A percentile compares a stretch with the other conserved stretches of the same genome.
phyloP scores from a whole-genome alignment of 371 early-diverging fungal genomes.

The Mortierella sp. region DNA sequence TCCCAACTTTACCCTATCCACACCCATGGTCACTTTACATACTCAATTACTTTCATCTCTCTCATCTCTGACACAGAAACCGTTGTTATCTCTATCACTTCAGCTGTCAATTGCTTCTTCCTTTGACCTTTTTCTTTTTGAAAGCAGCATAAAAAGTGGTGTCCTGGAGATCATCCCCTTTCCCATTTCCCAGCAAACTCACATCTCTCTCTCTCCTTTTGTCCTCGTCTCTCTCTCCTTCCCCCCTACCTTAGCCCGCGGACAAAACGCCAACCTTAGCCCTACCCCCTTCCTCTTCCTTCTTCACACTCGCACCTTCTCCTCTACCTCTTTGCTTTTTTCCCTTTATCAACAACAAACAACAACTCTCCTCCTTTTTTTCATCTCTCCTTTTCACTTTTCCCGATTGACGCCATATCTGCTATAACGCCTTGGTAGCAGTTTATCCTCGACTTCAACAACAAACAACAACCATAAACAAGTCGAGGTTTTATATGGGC shows the following conservation, averaged over 20 bases:
- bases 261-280: neutral
- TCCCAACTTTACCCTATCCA: too few species aligned
- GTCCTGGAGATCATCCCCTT: neutral
- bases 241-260: neutral
- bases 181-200: neutral
- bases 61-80: too few species aligned
- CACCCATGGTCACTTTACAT: too few species aligned
- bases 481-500: neutral
- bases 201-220: neutral
- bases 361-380: neutral
- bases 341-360: too few species aligned
- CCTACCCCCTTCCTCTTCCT: neutral
- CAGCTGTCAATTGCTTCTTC: too few species aligned
- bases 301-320: neutral
- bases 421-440: neutral
- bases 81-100: too few species aligned
- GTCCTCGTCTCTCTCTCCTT: neutral
- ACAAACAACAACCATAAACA: neutral
- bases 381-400: neutral
- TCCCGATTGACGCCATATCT: slow-evolving; percentile 2
- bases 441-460: neutral
- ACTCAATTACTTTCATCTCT: too few species aligned
- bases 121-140: too few species aligned
- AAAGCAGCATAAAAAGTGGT: too few species aligned
- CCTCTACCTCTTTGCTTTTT: neutral